Base-by-base conservation (phyloP, 2,329 filamentous ascomycete genomes). In the Penicillium brasilianum region DNA sequence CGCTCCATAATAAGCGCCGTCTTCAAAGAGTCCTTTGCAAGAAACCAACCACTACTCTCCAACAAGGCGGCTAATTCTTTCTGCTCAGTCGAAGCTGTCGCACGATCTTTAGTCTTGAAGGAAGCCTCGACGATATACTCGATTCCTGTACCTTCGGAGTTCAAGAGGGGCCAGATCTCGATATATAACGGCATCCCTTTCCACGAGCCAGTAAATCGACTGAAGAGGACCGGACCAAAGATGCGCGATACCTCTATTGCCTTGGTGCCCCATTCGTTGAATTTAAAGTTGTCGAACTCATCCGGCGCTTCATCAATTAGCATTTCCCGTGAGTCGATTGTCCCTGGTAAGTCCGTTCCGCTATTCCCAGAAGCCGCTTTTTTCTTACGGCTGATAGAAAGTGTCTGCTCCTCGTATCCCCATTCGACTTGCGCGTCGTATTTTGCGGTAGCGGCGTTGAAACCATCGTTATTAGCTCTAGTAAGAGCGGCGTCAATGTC, bases 391-490 rank as follows among this genome's bases (percentile, higher is more conserved):
- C 69, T 73, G 56, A 78, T 73, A 22, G 76, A 77, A 44, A 79
- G 72, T 18, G 75, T 77, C 63, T 76, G 68, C 59, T 71, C 72
- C 78, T n/a, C n/a, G n/a, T n/a, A n/a, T n/a, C n/a, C n/a, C n/a
- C 73, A 74, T 60, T 79, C 76, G 34, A 78, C 69, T 67, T 79
- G 72, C 5, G 76, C 73, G 7, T 74, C 68, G 61, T 75, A 78
- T 43, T 68, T 72, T 28, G 62, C 65, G 32, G 70, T 46, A 14
- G 16, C 63, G 18, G 68, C 66, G 55, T 76, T 72, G 62, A 77
- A 78, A 34, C 74, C 76, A 28, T 78, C 73, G 2, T 62, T 59
- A 34, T 71, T 70, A 46, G 76, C 76, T 14, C 59, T 66, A 25
- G 61, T 71, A 25, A 77, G 68, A 32, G 73, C 69, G 37, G 64